Base-by-base conservation (phyloP, 768 basidiomycete genomes). In the Calocybe indica region DNA sequence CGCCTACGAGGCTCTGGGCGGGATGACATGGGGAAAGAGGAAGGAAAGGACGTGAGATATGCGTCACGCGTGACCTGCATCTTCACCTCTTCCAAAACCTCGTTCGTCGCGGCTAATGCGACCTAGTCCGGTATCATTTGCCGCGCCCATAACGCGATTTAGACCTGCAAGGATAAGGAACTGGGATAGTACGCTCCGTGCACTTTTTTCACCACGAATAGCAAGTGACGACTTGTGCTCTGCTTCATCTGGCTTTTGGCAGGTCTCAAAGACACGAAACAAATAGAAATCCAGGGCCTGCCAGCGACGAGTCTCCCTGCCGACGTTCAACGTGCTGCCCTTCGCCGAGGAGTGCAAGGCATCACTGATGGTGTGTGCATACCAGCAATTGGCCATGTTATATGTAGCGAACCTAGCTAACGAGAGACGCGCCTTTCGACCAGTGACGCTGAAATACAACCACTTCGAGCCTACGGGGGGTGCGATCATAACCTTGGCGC, bases 371-470 rank as follows among this genome's bases (percentile, higher is more conserved):
- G 78, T 76, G 50, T 13, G 62, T 52, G 1, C 12, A 13, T 28
- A 12, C 5, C 30, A n/a, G n/a, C n/a, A n/a, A 5, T n/a, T n/a
- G 22, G 22, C 22, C 22, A 22, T 22, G 22, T 22, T 22, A 22
- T 22, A 4, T 22, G 22, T 4, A 4, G 3, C 5, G 33, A 15
- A 32, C 36, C 34, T 43, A 15, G 9, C 35, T 40, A 15, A 15
- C 34, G 22, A 22, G 22, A 33, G 50, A 30, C 10, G 34, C n/a
- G n/a, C n/a, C n/a, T n/a, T n/a, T n/a, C n/a, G 7, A 50, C 12
- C 51, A 88, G 86, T 82, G 22, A 68, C 74, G 13, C 56, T 87
- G 29, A 69, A 82, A 45, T 86, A 90, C 55, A 54, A 70, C 35
- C 74, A 74, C 44, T 85, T 86, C 63, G 57, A 65, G 15, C 82